Base-by-base conservation (phyloP, 1,284 basidiomycete species). In the Inonotus hispidus region DNA sequence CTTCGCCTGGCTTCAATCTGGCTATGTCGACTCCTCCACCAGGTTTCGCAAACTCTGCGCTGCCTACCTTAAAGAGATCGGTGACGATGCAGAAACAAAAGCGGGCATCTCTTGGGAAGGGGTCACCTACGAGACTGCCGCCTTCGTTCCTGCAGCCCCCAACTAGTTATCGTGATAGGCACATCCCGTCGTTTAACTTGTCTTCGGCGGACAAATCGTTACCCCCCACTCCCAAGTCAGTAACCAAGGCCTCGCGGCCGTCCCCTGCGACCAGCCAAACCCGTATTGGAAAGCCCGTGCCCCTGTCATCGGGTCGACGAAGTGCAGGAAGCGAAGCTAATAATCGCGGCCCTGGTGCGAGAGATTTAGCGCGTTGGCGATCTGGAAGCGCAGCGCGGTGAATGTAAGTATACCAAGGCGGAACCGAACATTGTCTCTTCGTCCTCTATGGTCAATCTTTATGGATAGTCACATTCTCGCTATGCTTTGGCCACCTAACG, bases 1-100 rank as follows among this genome's bases (percentile, higher is more conserved):
- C 85, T 10, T 89, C 89, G 16, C 89, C 88, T 1, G 89, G 88
- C 21, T 86, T 87, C 67, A 75, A 91, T 19, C 88, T 88, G 10
- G 64, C 89, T 27, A 84, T 91, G 23, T 88, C 89, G 10, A 64
- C 89, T 25, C 85, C 88, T 1, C 76, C 82, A 3, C 73, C 77
- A 16, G 75, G 79, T 45, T 65, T 82, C 37, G 81, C 82, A 63
- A 68, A 74, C 68, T 69, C 75, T 10, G 74, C 75, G 10, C 66
- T 69, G 13, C 71, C 72, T 46, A 79, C 78, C 3, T 68, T 81
- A 58, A 90, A 88, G 70, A 81, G 84, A 43, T 83, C 86, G 1
- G 81, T 76, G 25, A 52, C 50, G 84, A 79, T 0, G 79, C 76
- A 27, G 46, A 79, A 78, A 65, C 66, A 71, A 43, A 86, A 88